Conservation (phyloP, 139 green algal genomes). For the Tetradesmus lagerheimii region DNA sequence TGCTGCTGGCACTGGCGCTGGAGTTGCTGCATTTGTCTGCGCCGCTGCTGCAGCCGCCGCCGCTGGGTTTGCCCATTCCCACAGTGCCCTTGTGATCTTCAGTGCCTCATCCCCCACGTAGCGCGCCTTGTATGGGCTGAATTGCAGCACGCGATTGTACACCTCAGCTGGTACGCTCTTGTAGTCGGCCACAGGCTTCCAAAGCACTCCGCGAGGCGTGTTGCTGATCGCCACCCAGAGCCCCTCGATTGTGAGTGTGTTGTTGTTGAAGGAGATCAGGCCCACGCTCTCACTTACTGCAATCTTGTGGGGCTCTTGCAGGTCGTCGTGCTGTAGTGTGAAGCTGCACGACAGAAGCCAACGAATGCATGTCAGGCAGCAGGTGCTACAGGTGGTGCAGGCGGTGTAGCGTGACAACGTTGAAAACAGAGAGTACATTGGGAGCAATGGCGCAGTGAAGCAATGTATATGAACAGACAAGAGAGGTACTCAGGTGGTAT, state of each 20-base stretch:
- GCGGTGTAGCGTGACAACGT: too few species aligned
- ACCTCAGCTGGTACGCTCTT: neutral
- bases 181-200: neutral
- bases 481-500: too few species aligned
- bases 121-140: neutral
- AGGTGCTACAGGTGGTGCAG: too few species aligned
- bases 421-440: too few species aligned
- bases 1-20: neutral
- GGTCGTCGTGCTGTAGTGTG: neutral
- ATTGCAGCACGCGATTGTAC: neutral
- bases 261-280: neutral
- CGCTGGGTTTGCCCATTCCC: slow-evolving; percentile 5
- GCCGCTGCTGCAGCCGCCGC: neutral
- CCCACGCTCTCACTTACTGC: neutral
- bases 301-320: neutral
- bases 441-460: too few species aligned
- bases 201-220: neutral
- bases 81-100: neutral
- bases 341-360: neutral
- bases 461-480: too few species aligned
- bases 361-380: too few species aligned
- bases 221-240: neutral
- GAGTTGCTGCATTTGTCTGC: neutral
- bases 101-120: neutral
- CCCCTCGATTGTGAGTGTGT: neutral